These are phyloP conservation scores for Marsdenia floribunda DNA, from an alignment of 257 asterid genomes.

Conservation along the genomic window DNA sequence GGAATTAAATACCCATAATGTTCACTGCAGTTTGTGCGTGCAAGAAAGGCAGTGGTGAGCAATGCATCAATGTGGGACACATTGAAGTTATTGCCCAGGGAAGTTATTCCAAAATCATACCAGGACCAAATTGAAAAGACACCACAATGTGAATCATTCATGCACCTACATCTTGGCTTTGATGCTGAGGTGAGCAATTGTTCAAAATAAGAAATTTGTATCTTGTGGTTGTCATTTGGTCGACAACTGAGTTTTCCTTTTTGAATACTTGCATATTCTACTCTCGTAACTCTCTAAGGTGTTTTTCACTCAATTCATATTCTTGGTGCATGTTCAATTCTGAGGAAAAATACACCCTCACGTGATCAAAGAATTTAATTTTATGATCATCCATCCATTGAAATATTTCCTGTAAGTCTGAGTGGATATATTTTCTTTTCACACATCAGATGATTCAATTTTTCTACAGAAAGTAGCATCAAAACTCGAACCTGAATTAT, in stretches of 20 bases:
- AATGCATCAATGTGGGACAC: constrained; percentile 99
- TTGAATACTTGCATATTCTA: not conserved
- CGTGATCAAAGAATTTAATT: not conserved
- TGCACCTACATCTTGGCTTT: constrained; percentile 97
- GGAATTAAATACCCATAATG: not conserved
- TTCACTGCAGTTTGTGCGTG: constrained; percentile 65
- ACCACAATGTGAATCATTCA: constrained; percentile 93
- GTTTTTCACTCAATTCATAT: not conserved
- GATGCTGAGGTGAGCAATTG: constrained; percentile 58
- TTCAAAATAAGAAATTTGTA: not conserved
- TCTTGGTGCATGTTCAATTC: not conserved
- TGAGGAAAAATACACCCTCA: not conserved
- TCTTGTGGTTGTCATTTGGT: not conserved
- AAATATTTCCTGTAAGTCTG: too few species aligned
- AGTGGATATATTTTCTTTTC: not conserved
- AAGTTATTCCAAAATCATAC: constrained; percentile 58
- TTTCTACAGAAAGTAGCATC: not conserved
- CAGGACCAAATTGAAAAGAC: constrained; percentile 53
- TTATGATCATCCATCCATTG: not conserved
- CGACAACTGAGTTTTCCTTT: not conserved
- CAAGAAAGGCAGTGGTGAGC: constrained; percentile 87
- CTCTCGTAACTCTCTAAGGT: not conserved
- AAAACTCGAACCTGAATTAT: not conserved
- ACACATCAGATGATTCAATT: not conserved
- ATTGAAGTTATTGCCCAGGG: constrained; percentile 59